These are phyloP conservation scores for Ceratorhiza oryzae-sativae DNA, from an alignment of 1,284 basidiomycete genomes.

Conservation along the genomic window DNA sequence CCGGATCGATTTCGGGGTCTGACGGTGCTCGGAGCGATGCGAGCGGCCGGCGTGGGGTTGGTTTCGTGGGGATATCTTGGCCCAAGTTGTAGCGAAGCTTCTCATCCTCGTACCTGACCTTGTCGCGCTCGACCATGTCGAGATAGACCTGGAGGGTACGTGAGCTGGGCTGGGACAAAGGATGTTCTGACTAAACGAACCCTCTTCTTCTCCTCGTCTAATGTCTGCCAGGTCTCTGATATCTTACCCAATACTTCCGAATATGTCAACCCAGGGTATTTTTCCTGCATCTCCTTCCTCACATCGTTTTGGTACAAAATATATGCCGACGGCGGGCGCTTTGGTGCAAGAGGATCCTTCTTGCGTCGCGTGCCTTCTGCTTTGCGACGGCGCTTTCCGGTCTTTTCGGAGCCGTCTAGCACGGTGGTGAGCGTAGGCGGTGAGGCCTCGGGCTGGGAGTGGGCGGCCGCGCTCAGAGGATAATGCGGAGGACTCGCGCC, in stretches of 20 bases:
- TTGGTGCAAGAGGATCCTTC: conserved; percentile 93
- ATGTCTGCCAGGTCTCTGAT: conserved; percentile 73
- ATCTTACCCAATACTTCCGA: conserved; percentile 77
- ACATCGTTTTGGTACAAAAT: conserved; percentile 95
- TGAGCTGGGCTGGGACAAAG: conserved; percentile 44
- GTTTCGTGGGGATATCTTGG: conserved; percentile 26
- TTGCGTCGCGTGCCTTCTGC: conserved; percentile 9
- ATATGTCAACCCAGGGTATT: conserved; percentile 71
- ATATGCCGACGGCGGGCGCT: conserved; percentile 93
- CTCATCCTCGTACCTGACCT: conserved; percentile 46
- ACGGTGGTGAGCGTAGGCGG: background rate
- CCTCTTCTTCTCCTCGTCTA: conserved; percentile 74
- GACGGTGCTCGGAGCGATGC: conserved; percentile 7
- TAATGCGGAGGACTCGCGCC: conserved; percentile 9
- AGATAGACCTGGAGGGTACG: conserved; percentile 51
- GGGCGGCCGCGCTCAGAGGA: background rate
- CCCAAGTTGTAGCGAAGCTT: conserved; percentile 53
- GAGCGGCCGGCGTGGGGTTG: conserved; percentile 11
- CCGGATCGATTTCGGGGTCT: conserved; percentile 36
- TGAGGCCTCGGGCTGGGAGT: conserved; percentile 10
- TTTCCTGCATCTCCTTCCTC: conserved; percentile 72
- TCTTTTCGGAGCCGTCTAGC: conserved; percentile 9
- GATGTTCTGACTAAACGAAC: conserved; percentile 55
- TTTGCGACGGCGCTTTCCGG: conserved; percentile 25
- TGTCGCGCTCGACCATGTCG: conserved; percentile 47